phyloP scores from a whole-genome alignment of 805 yeast species.

The Wickerhamomyces sydowiorum region DNA sequence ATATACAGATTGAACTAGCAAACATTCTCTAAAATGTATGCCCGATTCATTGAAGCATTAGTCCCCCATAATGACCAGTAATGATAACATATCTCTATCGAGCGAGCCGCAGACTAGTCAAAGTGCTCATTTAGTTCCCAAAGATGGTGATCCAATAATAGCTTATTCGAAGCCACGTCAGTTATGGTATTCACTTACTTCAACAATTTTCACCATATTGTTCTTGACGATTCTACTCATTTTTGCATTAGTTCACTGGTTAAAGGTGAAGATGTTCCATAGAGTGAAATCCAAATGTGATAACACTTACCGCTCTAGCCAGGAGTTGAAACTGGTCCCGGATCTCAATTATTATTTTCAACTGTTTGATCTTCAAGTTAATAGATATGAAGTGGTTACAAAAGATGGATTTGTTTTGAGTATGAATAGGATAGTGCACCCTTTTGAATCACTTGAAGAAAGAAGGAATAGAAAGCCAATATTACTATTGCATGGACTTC shows the following conservation, averaged over 20 bases:
- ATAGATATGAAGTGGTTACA: slow-evolving; percentile 58
- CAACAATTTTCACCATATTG: neutral
- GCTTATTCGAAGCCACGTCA: neutral
- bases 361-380: slow-evolving; percentile 53
- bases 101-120: neutral
- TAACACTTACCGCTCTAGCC: neutral
- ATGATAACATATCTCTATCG: neutral
- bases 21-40: too few relatives aligned
- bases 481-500: slow-evolving; percentile 75
- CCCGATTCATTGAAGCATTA: too few relatives aligned
- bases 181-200: neutral
- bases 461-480: slow-evolving; percentile 50
- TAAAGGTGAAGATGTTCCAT: neutral
- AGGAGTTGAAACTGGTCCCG: slow-evolving; percentile 35
- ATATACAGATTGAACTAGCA: too few relatives aligned
- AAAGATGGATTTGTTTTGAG: slow-evolving; percentile 74
- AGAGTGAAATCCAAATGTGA: too few relatives aligned
- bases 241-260: neutral
- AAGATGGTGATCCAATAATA: neutral
- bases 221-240: neutral
- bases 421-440: slow-evolving; percentile 57
- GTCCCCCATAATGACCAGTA: neutral
- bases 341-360: slow-evolving; percentile 66
- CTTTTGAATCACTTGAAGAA: slow-evolving; percentile 21
- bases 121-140: neutral